These are phyloP conservation scores for Deinandra increscens DNA, from an alignment of 129 eudicot species.

Conservation along the genomic window DNA sequence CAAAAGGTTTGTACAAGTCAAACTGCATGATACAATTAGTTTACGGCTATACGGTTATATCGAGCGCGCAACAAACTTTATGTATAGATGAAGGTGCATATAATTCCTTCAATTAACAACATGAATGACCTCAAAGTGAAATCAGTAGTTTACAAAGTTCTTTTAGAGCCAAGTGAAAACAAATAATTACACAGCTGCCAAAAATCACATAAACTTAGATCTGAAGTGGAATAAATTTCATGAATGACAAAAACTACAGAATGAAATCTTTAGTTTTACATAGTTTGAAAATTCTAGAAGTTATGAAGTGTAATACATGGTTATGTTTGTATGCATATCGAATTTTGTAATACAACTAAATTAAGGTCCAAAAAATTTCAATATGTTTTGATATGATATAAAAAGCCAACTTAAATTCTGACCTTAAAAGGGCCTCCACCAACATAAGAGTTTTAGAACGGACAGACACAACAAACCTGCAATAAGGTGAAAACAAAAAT, in stretches of 20 bases:
- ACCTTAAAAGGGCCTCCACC: conserved; percentile 89
- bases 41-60: too few species aligned
- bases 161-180: too few species aligned
- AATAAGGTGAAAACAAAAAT: too few species aligned
- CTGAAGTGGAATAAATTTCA: conserved; percentile 19
- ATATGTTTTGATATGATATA: conserved; percentile 4
- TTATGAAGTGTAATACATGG: neutral
- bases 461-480: too few species aligned
- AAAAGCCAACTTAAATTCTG: conserved; percentile 12
- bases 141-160: too few species aligned
- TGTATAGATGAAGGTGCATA: too few species aligned
- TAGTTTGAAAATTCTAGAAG: conserved; percentile 3
- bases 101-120: too few species aligned
- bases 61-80: too few species aligned
- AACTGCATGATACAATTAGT: too few species aligned
- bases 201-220: conserved; percentile 23
- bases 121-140: too few species aligned
- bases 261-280: conserved; percentile 14
- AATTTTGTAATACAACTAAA: conserved; percentile 4
- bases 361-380: neutral
- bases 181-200: conserved; percentile 96
- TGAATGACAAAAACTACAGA: neutral
- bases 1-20: too few species aligned
- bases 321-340: conserved; percentile 11
- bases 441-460: conserved; percentile 69